These are phyloP conservation scores for Colletotrichum scovillei DNA, from an alignment of 2,329 filamentous ascomycete genomes.

Conservation along the genomic window DNA sequence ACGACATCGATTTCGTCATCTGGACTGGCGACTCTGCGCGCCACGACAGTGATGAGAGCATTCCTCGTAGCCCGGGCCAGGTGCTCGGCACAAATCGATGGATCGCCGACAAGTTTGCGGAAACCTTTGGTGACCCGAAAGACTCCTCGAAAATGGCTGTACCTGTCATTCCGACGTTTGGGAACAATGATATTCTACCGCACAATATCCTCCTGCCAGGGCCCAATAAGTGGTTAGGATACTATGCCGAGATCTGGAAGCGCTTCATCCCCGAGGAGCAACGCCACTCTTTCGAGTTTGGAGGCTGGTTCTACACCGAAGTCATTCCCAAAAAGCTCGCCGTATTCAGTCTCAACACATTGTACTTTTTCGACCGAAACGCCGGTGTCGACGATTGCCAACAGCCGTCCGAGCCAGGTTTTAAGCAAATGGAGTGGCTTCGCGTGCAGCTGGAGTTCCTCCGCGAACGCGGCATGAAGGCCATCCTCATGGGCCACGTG, in stretches of 20 bases:
- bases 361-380: slow-evolving; percentile 96
- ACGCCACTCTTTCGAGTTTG: slow-evolving; percentile 88
- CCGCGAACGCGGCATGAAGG: slow-evolving; percentile 88
- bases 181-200: slow-evolving; percentile 97
- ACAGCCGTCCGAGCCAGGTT: slow-evolving; percentile 83
- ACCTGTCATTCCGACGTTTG: slow-evolving; percentile 89
- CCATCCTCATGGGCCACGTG: slow-evolving; percentile 93
- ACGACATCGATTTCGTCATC: slow-evolving; percentile 87
- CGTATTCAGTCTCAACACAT: slow-evolving; percentile 93
- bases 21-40: slow-evolving; percentile 94
- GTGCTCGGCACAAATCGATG: slow-evolving; percentile 82
- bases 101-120: slow-evolving; percentile 80
- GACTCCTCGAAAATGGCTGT: slow-evolving; percentile 72
- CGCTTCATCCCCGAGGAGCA: slow-evolving; percentile 93
- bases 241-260: slow-evolving; percentile 83
- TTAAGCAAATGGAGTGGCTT: slow-evolving; percentile 96
- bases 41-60: slow-evolving; percentile 86
- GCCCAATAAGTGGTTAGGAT: slow-evolving; percentile 86
- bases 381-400: slow-evolving; percentile 93
- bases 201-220: slow-evolving; percentile 92
- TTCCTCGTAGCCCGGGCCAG: slow-evolving; percentile 80
- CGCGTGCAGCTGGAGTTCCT: slow-evolving; percentile 87
- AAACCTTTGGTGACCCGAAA: slow-evolving; percentile 73
- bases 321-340: slow-evolving; percentile 88
- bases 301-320: slow-evolving; percentile 95